Percentiles rank a stretch among this genome's conserved stretches.
phyloP scores from a whole-genome alignment of 768 basidiomycete species.

The Cantharellus anzutake region DNA sequence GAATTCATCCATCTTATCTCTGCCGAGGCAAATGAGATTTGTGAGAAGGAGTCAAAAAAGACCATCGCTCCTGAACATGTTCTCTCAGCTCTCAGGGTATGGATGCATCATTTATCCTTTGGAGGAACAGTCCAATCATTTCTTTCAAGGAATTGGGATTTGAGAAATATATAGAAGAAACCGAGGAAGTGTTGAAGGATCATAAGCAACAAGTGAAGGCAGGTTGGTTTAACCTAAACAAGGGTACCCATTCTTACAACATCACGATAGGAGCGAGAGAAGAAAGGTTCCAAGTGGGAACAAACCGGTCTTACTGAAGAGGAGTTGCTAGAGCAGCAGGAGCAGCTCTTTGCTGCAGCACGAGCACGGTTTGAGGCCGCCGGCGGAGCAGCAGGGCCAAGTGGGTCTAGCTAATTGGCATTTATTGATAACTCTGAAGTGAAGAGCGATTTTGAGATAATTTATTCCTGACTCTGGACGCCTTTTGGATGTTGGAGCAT shows the following conservation, averaged over 20 bases:
- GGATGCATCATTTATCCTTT: constrained; percentile 11
- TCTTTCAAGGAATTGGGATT: constrained; percentile 73
- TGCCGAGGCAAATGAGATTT: constrained; percentile 93
- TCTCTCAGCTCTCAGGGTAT: constrained; percentile 71
- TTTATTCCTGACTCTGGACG: too few relatives aligned
- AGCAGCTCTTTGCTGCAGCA: constrained; percentile 83
- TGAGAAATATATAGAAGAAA: constrained; percentile 74
- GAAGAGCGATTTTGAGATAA: too few relatives aligned
- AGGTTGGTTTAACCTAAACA: background rate
- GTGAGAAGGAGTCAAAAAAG: constrained; percentile 95
- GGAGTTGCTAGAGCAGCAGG: constrained; percentile 73
- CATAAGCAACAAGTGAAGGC: constrained; percentile 92
- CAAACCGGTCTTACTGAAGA: constrained; percentile 81
- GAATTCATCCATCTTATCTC: constrained; percentile 98
- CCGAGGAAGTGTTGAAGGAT: constrained; percentile 84
- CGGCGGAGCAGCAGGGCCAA: background rate
- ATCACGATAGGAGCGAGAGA: constrained; percentile 53
- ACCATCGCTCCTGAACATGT: constrained; percentile 98
- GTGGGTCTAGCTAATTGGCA: background rate
- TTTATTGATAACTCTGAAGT: background rate
- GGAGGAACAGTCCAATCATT: too few relatives aligned
- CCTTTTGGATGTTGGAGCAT: too few relatives aligned
- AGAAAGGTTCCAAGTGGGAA: constrained; percentile 80
- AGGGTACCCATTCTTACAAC: background rate
- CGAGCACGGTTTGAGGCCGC: constrained; percentile 22